Base-by-base conservation (phyloP, 2,329 filamentous ascomycete species). In the Colletotrichum acutatum region DNA sequence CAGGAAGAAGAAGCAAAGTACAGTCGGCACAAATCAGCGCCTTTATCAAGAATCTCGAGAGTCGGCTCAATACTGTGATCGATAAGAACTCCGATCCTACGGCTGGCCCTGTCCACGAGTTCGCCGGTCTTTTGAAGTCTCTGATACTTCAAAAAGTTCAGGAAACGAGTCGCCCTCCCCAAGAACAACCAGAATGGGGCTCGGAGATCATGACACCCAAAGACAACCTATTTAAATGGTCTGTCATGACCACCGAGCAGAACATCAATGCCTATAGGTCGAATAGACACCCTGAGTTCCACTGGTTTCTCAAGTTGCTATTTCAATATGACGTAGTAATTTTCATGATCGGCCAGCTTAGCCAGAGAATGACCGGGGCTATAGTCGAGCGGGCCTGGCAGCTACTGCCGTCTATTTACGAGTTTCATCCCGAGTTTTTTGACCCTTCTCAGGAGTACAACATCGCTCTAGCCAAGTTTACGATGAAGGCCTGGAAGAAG, bases 301-400 rank as follows among this genome's bases (percentile, higher is more conserved):
- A 87, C 19, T 91, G 89, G 89, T 89, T 87, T 74, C 82, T 86
- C 77, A 84, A 85, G 71, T 80, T 82, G 26, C 85, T 89, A 75
- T 89, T 91, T 78, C 88, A 90, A 75, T 79, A 87, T 53, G 89
- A 89, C 68, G 80, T 90, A n/a, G 87, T 90, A 71, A 82, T 86
- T 30, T 89, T 88, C 76, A 83, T 90, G 78, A 85, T 86, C 0
- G 87, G 87, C 4, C 87, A 90, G 77, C 83, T 91, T 14, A 85
- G 84, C 73, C 82, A 84, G 28, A 85, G 87, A 30, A 84, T 84
- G 0, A 82, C 82, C 2, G 89, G 89, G 4, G 78, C 77, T 7
- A 80, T 90, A 12, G 85, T 89, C 11, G 88, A 90, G 58, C 83
- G 86, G 24, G 89, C 85, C 1, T 91, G 89, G 89, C 76, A 75